Base-by-base conservation (phyloP, 495 filamentous ascomycete species). In the Umbilicaria muhlenbergii region DNA sequence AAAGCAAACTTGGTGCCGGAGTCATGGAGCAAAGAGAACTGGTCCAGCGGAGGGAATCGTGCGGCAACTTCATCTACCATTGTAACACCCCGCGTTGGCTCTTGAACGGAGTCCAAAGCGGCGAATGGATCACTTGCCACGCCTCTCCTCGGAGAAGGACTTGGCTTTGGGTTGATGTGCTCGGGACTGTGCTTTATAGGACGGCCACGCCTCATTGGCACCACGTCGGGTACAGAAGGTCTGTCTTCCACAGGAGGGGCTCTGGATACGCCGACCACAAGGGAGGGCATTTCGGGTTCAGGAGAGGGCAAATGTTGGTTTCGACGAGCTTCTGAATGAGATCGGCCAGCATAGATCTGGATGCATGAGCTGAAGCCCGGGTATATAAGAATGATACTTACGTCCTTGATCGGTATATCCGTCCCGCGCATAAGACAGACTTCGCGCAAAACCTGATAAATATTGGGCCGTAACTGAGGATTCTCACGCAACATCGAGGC, bases 171-270 rank as follows among this genome's bases (percentile, higher is more conserved):
- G 4, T 64, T 67, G 34, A 49, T 59, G 31, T 58, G 54, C 14
- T 64, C 53, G 14, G 65, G 61, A 5, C 54, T 52, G n/a, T 66
- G 55, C 32, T 74, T 78, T 5, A 77, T 71, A 7, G 87, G 83
- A 42, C 91, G 75, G 7, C 91, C 91, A 58, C 91, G 74, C 36
- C 92, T 71, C 91, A 96, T 96, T 6, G 91, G 91, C 44, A 80
- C 80, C 48, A 98, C 86, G 45, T 96, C 88, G 5, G 92, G 92
- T 46, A 95, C 77, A 7, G 71, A 62, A 46, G 80, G 73, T 32
- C 79, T 75, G 51, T 81, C 71, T 48, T 81, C 74, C 33, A 71
- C 56, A 12, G 77, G 69, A 39, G 74, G 67, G 33, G 81, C 77
- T 21, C 78, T 70, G 46, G 81, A 80, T 15, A 86, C 77, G 1